Evolutionary conservation across 139 green algal genomes (phyloP).

Genomic region (Marvania coccoides): DNA sequence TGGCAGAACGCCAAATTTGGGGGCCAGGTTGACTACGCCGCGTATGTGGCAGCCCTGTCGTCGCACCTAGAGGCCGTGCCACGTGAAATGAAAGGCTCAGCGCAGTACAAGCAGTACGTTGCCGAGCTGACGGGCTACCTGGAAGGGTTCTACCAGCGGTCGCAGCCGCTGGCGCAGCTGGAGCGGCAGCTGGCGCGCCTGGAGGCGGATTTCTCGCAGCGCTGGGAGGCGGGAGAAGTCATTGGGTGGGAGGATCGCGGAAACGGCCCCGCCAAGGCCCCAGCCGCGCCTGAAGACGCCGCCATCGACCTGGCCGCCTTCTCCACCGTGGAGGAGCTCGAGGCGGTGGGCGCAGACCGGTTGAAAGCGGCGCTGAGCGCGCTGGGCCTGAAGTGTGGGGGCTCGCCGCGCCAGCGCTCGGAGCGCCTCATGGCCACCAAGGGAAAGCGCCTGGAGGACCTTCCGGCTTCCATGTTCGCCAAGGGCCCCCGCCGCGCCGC

Average conservation of each 20-base stretch:
- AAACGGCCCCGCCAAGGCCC: background rate
- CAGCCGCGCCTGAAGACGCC: background rate
- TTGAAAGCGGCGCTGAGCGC: conserved; percentile 71
- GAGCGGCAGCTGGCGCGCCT: conserved; percentile 42
- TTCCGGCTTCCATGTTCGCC: conserved; percentile 73
- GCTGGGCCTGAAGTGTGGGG: conserved; percentile 88
- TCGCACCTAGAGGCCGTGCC: conserved; percentile 38
- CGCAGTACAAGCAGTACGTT: conserved; percentile 66
- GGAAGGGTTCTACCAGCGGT: conserved; percentile 77
- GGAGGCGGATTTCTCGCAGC: conserved; percentile 50
- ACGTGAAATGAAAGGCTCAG: conserved; percentile 22
- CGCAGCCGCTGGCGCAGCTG: conserved; percentile 75
- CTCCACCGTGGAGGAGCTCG: conserved; percentile 74
- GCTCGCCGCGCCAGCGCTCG: conserved; percentile 77
- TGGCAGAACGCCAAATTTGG: conserved; percentile 86
- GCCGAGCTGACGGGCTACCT: conserved; percentile 73
- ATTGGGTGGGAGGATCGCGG: conserved; percentile 65
- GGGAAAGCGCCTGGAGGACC: conserved; percentile 41
- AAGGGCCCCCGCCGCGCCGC: conserved; percentile 42
- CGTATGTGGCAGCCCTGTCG: conserved; percentile 52
- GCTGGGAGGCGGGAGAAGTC: conserved; percentile 63
- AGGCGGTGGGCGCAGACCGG: conserved; percentile 60
- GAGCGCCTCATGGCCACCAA: conserved; percentile 74
- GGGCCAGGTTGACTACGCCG: conserved; percentile 52
- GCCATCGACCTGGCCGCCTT: conserved; percentile 74